Percentiles rank a stretch among this genome's conserved stretches.
Conservation (phyloP, 2,329 filamentous ascomycete genomes). For the Aquanectria penicillioides region DNA sequence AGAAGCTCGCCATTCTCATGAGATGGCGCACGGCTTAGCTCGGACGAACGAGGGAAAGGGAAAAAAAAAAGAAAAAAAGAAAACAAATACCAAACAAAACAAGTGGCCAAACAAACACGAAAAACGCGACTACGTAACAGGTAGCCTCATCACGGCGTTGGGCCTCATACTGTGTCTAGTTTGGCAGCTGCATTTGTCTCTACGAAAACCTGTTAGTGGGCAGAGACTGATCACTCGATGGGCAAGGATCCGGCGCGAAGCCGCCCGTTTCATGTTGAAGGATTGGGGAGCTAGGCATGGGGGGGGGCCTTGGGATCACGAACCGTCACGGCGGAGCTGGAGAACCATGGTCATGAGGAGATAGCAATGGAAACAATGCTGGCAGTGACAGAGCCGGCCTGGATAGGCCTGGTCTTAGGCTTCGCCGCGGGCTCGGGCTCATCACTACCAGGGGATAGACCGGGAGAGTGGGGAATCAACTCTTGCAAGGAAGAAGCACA, state of each 20-base stretch:
- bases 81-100: not conserved
- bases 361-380: not conserved
- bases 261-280: constrained; percentile 37
- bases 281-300: constrained; percentile 10
- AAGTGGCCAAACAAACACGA: not conserved
- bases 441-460: constrained; percentile 1
- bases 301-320: constrained; percentile 27
- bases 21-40: not conserved
- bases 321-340: constrained; percentile 36
- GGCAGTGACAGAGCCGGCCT: constrained; percentile 5
- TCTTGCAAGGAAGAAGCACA: not conserved
- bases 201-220: not conserved
- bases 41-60: not conserved
- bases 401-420: not conserved
- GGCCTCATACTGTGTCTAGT: too few relatives aligned
- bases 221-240: constrained; percentile 3
- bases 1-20: not conserved
- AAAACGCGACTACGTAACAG: not conserved
- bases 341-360: constrained; percentile 22
- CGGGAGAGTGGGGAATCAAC: not conserved
- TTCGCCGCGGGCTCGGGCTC: not conserved
- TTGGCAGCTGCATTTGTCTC: not conserved
- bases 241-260: constrained; percentile 26
- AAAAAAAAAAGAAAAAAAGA: constrained; percentile 1
- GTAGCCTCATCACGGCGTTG: not conserved